These are phyloP conservation scores for Aspergillus piperis DNA, from an alignment of 2,329 filamentous ascomycete genomes.

Conservation along the genomic window DNA sequence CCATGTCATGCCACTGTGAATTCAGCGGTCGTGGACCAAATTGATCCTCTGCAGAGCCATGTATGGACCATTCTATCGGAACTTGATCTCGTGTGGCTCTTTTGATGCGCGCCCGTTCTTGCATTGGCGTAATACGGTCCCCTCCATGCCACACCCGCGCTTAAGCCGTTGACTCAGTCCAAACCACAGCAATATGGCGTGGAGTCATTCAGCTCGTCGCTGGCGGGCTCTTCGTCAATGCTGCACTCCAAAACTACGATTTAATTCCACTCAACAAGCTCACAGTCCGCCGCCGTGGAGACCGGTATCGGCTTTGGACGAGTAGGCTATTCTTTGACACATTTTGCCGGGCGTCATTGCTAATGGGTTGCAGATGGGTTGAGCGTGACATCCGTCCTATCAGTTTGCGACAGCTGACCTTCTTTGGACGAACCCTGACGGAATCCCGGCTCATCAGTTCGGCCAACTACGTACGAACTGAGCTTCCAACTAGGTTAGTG, in stretches of 20 bases:
- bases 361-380: slow-evolving; percentile 70
- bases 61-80: slow-evolving; percentile 16
- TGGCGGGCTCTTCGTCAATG: slow-evolving; percentile 30
- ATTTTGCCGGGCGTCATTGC: not conserved
- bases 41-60: slow-evolving; percentile 17
- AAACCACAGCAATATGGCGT: slow-evolving; percentile 37
- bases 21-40: not conserved
- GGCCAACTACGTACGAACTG: slow-evolving; percentile 94
- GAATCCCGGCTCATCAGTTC: slow-evolving; percentile 87
- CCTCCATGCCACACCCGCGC: slow-evolving; percentile 20
- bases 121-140: slow-evolving; percentile 1
- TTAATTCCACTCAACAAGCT: slow-evolving; percentile 28
- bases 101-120: slow-evolving; percentile 13
- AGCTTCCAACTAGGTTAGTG: slow-evolving; percentile 77
- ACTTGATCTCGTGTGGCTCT: slow-evolving; percentile 12
- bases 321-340: slow-evolving; percentile 43
- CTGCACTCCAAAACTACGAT: slow-evolving; percentile 24
- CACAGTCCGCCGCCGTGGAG: slow-evolving; percentile 57
- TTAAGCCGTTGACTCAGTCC: slow-evolving; percentile 19
- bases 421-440: slow-evolving; percentile 91
- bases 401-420: slow-evolving; percentile 91
- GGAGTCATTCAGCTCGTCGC: slow-evolving; percentile 37
- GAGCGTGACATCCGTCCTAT: slow-evolving; percentile 91
- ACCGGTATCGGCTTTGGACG: slow-evolving; percentile 60
- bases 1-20: slow-evolving; percentile 11